These are phyloP conservation scores for Fusarium temperatum DNA, from an alignment of 2,329 filamentous ascomycete genomes.

Conservation along the genomic window DNA sequence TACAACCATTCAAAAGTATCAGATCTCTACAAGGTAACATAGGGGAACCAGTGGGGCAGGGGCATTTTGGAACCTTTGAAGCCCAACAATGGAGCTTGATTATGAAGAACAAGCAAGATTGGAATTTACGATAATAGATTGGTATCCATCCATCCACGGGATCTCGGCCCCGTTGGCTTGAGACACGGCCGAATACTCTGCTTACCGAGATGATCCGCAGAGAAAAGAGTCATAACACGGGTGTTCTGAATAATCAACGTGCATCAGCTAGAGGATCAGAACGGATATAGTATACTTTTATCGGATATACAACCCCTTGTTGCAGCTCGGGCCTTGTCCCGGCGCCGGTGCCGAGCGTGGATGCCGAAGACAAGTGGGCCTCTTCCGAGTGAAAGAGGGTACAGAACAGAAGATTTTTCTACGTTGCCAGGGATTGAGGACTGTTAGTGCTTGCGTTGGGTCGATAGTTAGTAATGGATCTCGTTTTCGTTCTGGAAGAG, in stretches of 20 bases:
- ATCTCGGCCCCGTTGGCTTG: slow-evolving; percentile 28
- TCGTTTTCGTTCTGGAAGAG: slow-evolving; percentile 1
- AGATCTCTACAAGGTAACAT: slow-evolving; percentile 8
- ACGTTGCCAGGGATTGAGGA: slow-evolving; percentile 23
- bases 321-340: slow-evolving; percentile 4
- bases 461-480: slow-evolving; percentile 22
- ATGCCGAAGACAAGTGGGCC: slow-evolving; percentile 32
- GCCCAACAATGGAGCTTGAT: slow-evolving; percentile 32
- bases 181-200: slow-evolving; percentile 15
- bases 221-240: slow-evolving; percentile 2
- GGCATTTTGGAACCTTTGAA: slow-evolving; percentile 20
- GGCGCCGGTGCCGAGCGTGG: slow-evolving; percentile 33
- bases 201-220: slow-evolving; percentile 13
- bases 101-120: background rate
- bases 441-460: slow-evolving; percentile 2
- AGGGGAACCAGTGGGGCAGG: slow-evolving; percentile 17
- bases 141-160: background rate
- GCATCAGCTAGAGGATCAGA: background rate
- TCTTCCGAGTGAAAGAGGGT: slow-evolving; percentile 7
- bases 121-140: background rate
- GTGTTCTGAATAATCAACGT: slow-evolving; percentile 1
- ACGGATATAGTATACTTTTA: slow-evolving; percentile 23
- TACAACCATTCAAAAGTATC: background rate
- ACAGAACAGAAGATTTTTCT: slow-evolving; percentile 10
- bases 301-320: slow-evolving; percentile 19